Percentiles rank a stretch among this genome's conserved stretches.
phyloP scores from a whole-genome alignment of 129 eudicot species.

The Logfia minima region DNA sequence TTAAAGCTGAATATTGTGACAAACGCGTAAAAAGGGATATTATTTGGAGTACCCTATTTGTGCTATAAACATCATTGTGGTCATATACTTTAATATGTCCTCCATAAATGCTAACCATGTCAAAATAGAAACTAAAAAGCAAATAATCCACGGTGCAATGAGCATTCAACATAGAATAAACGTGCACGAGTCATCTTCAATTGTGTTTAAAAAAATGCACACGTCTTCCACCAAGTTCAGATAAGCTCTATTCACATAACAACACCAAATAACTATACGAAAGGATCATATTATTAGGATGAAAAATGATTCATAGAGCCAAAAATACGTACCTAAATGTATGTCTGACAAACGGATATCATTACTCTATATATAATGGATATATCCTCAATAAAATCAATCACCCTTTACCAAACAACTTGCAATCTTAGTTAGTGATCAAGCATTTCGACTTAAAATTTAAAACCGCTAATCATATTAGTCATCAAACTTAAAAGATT shows the following conservation, averaged over 20 bases:
- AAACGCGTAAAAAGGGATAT: background rate
- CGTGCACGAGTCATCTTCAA: slow-evolving; percentile 18
- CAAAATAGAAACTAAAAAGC: background rate
- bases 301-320: background rate
- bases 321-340: background rate
- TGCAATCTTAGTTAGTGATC: background rate
- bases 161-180: slow-evolving; percentile 10
- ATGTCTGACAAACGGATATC: background rate
- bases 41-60: background rate
- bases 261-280: background rate
- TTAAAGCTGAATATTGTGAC: background rate
- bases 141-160: background rate
- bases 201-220: background rate
- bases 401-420: background rate
- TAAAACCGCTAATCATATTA: background rate
- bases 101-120: background rate
- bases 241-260: background rate
- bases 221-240: background rate
- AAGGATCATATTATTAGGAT: background rate
- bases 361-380: background rate
- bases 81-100: background rate
- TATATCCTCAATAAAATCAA: background rate
- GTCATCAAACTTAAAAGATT: background rate
- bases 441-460: background rate
- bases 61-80: slow-evolving; percentile 5